Evolutionary conservation across 2,329 filamentous ascomycete genomes (phyloP).

Genomic region (Septoria petroselini): DNA sequence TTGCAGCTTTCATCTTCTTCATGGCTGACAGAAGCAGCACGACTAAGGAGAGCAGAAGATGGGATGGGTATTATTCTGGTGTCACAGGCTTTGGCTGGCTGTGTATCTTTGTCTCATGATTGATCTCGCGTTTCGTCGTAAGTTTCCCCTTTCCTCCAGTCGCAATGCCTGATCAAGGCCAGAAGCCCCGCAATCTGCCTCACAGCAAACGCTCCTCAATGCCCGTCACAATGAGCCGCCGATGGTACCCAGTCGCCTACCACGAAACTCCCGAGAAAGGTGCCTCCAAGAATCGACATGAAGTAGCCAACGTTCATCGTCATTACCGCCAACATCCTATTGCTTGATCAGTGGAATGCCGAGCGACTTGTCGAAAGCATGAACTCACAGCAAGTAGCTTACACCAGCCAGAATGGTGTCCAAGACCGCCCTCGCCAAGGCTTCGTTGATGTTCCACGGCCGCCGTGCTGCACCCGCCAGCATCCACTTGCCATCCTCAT

Average conservation of each 20-base stretch:
- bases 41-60: too few relatives aligned
- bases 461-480: slow-evolving; percentile 39
- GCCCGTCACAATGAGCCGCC: slow-evolving; percentile 25
- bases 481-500: slow-evolving; percentile 14
- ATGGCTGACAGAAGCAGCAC: too few relatives aligned
- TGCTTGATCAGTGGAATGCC: neutral
- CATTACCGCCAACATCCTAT: slow-evolving; percentile 89
- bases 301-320: slow-evolving; percentile 83
- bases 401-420: slow-evolving; percentile 69
- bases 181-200: too few relatives aligned
- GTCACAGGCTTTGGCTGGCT: too few relatives aligned
- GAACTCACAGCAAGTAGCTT: slow-evolving; percentile 75
- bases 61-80: too few relatives aligned
- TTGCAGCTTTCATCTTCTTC: too few relatives aligned
- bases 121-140: too few relatives aligned
- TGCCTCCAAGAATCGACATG: slow-evolving; percentile 66
- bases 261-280: slow-evolving; percentile 64
- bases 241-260: slow-evolving; percentile 29
- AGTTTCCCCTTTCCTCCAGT: too few relatives aligned
- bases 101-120: too few relatives aligned
- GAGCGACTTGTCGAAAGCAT: neutral
- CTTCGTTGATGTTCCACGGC: slow-evolving; percentile 78
- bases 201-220: slow-evolving; percentile 17
- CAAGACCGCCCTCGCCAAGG: slow-evolving; percentile 66
- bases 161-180: too few relatives aligned